Evolutionary conservation across 2,329 filamentous ascomycete species (phyloP).

Genomic region (Penicillium griseofulvum): DNA sequence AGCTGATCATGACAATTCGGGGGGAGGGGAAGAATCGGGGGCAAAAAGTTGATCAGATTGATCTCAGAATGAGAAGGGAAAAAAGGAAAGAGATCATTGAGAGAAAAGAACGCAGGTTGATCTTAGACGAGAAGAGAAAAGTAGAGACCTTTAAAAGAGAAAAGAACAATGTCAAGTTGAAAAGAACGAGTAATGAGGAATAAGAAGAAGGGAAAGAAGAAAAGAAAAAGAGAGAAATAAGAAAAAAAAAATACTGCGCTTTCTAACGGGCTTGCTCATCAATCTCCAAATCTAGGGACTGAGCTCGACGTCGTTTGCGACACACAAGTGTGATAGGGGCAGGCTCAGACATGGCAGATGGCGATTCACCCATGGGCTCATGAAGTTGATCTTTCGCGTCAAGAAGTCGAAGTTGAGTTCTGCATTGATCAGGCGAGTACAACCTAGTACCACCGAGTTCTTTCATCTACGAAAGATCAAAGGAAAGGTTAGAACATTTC

Average conservation of each 20-base stretch:
- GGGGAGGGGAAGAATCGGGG: not conserved
- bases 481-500: not conserved
- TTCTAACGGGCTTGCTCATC: too few species aligned
- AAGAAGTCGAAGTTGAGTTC: conserved; percentile 31
- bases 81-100: not conserved
- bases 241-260: too few species aligned
- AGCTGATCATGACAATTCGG: not conserved
- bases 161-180: not conserved
- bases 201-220: not conserved
- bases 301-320: conserved; percentile 3
- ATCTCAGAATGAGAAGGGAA: not conserved
- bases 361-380: conserved; percentile 16
- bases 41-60: not conserved
- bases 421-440: conserved; percentile 39
- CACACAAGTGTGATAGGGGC: not conserved
- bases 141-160: not conserved
- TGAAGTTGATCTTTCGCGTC: conserved; percentile 19
- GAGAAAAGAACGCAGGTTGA: not conserved
- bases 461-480: conserved; percentile 24
- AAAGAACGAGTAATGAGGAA: not conserved
- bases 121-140: not conserved
- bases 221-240: not conserved
- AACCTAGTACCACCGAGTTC: conserved; percentile 34
- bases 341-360: conserved; percentile 24
- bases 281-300: not conserved